Evolutionary conservation across 306 rosid species (phyloP).

Genomic region (Alnus glutinosa): DNA sequence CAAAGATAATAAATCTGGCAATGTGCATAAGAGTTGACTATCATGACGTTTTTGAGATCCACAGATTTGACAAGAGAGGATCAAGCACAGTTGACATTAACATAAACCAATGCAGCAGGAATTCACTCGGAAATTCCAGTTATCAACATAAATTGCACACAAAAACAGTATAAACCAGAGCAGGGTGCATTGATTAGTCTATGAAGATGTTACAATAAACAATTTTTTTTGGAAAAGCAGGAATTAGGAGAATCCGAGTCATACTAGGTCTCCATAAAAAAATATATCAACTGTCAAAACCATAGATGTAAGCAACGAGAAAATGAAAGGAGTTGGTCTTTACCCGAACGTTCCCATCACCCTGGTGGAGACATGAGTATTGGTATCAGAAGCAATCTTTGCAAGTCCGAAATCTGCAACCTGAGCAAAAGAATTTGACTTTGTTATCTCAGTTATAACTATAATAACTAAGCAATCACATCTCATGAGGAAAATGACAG

Average conservation of each 20-base stretch:
- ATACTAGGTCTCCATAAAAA: neutral
- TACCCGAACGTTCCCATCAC: conserved; percentile 99
- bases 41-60: neutral
- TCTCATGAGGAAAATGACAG: neutral
- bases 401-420: conserved; percentile 99
- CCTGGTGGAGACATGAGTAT: conserved; percentile 94
- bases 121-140: neutral
- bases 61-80: neutral
- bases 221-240: neutral
- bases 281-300: neutral
- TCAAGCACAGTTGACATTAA: conserved; percentile 2
- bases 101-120: neutral
- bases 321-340: conserved; percentile 31
- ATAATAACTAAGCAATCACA: neutral
- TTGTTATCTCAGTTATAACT: neutral
- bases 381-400: conserved; percentile 71
- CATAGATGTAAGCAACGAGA: neutral
- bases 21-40: neutral
- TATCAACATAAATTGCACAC: neutral
- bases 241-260: neutral
- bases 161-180: neutral
- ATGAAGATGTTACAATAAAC: neutral
- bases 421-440: conserved; percentile 40
- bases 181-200: neutral
- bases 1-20: neutral